Conservation (phyloP, 2,329 filamentous ascomycete genomes). For the Diaporthe citrichinensis region DNA sequence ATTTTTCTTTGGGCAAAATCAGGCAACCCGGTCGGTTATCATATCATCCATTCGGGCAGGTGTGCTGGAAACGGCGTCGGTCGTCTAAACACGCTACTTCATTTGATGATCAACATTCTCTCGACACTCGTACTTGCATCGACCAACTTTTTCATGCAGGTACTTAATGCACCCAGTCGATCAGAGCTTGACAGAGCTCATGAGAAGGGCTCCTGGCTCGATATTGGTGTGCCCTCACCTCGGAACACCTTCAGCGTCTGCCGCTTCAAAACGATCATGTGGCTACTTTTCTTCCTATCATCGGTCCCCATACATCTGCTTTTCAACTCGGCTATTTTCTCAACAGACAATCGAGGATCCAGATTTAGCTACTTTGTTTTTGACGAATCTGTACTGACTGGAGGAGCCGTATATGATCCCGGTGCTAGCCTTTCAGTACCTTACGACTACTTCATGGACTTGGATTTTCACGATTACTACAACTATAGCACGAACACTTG, state of each 20-base stretch:
- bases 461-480: accelerated
- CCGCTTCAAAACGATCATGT: slow-evolving; percentile 42
- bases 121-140: slow-evolving; percentile 60
- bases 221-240: slow-evolving; percentile 59
- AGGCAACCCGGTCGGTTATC: not conserved
- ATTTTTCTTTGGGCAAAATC: not conserved
- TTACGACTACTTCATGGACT: not conserved
- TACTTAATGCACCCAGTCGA: slow-evolving; percentile 63
- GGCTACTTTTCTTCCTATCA: slow-evolving; percentile 44
- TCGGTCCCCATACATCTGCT: slow-evolving; percentile 49
- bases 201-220: slow-evolving; percentile 54
- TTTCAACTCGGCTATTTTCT: slow-evolving; percentile 43
- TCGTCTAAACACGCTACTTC: slow-evolving; percentile 50
- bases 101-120: slow-evolving; percentile 63
- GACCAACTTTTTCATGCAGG: slow-evolving; percentile 67
- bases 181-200: slow-evolving; percentile 64
- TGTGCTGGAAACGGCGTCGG: not conserved
- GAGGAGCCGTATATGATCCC: slow-evolving; percentile 10
- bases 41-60: not conserved
- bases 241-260: slow-evolving; percentile 53
- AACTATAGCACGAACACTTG: not conserved
- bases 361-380: slow-evolving; percentile 41
- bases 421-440: slow-evolving; percentile 8
- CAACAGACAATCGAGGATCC: slow-evolving; percentile 34
- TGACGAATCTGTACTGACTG: slow-evolving; percentile 36